Evolutionary conservation across 2,329 filamentous ascomycete genomes (phyloP), one percentile per base, ranked within the genome.

Genomic region (Aspergillus phoenicis): DNA sequence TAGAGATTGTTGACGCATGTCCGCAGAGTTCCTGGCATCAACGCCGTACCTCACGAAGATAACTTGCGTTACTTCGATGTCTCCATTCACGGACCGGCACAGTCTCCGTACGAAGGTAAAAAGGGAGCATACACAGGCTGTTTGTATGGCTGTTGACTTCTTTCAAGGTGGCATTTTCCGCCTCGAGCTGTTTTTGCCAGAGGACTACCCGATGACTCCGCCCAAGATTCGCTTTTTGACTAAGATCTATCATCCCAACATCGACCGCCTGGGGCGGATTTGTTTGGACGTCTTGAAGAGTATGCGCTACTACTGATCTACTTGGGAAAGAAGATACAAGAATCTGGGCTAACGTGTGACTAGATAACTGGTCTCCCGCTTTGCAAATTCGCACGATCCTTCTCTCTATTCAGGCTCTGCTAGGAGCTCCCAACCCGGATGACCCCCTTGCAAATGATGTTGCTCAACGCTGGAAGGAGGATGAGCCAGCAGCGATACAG

Each of bases 181-280:
- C 79, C 89, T 98, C 64, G 95, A 99, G 79, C 87, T 99, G 20
- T 99, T 99, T 78, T 85, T 99, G 24, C 96, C 96, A 48, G 95
- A 99, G 73, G 95, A 99, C 81, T 99, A 99, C 77, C 95, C 95
- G 45, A 99, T 99, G 95, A 97, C 93, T 36, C 94, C 95, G 57
- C 95, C 95, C 49, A 97, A 97, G 84, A 97, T 99, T 74, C 91
- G 95, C 58, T 99, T 99, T 80, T 84, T 99, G 55, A 99, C 96
- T 70, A 97, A 97, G 81, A 98, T 99, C 78, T 99, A 98, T 80
- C 96, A 99, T 77, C 95, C 95, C 56, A 99, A 99, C 77, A 97
- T 99, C 70, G 95, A 99, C 77, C 96, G 96, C 80, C 87, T 99
- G 2, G 95, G 95, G 62, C 90, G 95, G 62, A 99, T 99, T 79